Base-by-base conservation (phyloP, 805 yeast species). In the Pichia heedii region DNA sequence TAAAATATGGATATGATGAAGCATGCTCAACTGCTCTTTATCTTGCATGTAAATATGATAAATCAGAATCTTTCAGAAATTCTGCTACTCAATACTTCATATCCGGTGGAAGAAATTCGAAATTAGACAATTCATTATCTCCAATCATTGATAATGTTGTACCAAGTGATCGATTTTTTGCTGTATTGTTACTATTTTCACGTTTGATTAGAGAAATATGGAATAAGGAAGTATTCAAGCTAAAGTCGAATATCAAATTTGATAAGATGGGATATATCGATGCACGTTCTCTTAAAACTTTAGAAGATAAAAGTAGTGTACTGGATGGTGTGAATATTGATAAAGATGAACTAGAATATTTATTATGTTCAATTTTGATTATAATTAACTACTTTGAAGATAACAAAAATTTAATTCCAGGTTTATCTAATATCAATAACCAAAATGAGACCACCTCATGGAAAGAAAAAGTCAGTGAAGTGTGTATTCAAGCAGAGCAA, bases 131-230 rank as follows among this genome's bases (percentile, higher is more conserved):
- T 40, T 61, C 56, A 44, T 34, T 50, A 52, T 48, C 72, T 51
- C 58, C 74, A 54, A 40, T 74, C 32, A 70, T 81, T 40, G 84
- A 81, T 50, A 81, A 80, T 58, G 95, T 90, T n/a, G 77, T 84
- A 26, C 71, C 93, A 47, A 85, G 96, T 63, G 95, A 95, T 53
- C 70, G 96, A 52, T 88, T 89, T 54, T 89, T 86, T 59, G 97
- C 96, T 38, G 76, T 86, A 16, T 81, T 90, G 13, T 71, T 87
- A 22, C 74, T 88, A 46, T 68, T 88, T 27, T 74, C 96, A 1
- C 74, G 97, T 52, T 62, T 89, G 16, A 77, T 90, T 49, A 74
- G 94, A 50, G 81, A 79, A 18, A 69, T 79, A 38, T 93, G 99
- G 99, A 71, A 71, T 43, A 68, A 68, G 30, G 80, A 77, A 42